Evolutionary conservation across 202 grass and related monocot genomes (phyloP).

Genomic region (Thinopyrum obtusiflorum): DNA sequence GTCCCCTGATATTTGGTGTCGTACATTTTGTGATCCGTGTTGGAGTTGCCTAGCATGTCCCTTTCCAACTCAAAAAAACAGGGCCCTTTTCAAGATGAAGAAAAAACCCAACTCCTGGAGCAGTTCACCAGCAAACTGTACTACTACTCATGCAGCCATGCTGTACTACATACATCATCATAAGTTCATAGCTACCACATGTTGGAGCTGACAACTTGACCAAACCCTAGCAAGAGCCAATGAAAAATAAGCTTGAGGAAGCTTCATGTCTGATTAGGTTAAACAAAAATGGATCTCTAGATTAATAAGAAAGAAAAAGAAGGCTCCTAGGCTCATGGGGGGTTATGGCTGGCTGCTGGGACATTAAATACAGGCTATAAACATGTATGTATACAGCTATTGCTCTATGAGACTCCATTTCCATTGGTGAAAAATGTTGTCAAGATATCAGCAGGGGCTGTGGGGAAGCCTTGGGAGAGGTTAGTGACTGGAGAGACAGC

Average conservation of each 20-base stretch:
- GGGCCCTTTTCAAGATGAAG: constrained; percentile 1
- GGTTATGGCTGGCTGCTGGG: constrained; percentile 25
- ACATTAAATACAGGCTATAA: constrained; percentile 55
- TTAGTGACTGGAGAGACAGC: constrained; percentile 30
- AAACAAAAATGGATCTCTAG: constrained; percentile 16
- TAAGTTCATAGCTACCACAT: neutral
- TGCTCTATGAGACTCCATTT: constrained; percentile 42
- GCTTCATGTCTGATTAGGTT: constrained; percentile 37
- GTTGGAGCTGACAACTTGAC: constrained; percentile 15
- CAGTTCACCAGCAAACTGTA: constrained; percentile 13
- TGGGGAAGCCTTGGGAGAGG: constrained; percentile 26
- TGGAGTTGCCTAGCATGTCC: too few species aligned
- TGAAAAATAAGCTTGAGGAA: neutral
- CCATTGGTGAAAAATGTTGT: constrained; percentile 27
- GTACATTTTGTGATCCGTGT: too few species aligned
- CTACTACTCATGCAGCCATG: constrained; percentile 33
- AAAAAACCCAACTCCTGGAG: constrained; percentile 1
- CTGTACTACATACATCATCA: neutral
- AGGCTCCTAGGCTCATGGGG: constrained; percentile 37
- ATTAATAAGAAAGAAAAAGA: neutral
- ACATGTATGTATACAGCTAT: constrained; percentile 78
- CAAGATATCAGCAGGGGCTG: constrained; percentile 43
- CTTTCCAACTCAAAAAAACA: too few species aligned
- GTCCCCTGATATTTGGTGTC: too few species aligned
- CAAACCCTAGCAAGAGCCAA: constrained; percentile 29